These are phyloP conservation scores for Stentor coeruleus DNA, from an alignment of 73 alveolate genomes.

Conservation along the genomic window DNA sequence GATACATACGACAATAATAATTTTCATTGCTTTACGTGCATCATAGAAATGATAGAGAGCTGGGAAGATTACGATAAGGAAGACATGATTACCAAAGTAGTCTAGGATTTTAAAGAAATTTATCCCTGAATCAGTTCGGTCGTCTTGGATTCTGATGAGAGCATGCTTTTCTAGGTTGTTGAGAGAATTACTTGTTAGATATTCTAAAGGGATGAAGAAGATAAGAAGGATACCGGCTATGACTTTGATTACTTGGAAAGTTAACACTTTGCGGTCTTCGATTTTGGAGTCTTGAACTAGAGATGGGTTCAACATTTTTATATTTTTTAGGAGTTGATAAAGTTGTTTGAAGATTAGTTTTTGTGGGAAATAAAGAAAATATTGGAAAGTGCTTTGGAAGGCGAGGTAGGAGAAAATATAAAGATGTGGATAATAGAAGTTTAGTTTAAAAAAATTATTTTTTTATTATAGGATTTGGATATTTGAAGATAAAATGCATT, in stretches of 20 bases:
- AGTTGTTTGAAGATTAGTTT: no score
- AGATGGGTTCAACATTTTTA: not conserved
- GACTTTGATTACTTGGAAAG: not conserved
- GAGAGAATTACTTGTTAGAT: not conserved
- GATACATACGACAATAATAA: not conserved
- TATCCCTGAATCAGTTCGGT: constrained; percentile 3
- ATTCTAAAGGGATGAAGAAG: not conserved
- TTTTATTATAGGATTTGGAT: no score
- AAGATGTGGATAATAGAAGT: no score
- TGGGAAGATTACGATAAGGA: not conserved
- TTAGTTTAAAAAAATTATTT: no score
- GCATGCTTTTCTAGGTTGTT: not conserved
- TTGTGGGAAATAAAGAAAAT: no score
- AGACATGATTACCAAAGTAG: not conserved
- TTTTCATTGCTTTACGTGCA: not conserved
- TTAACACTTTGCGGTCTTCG: constrained; percentile 8
- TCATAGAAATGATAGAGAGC: constrained; percentile 11
- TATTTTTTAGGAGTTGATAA: no score
- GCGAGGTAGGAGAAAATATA: no score
- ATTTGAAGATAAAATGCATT: no score
- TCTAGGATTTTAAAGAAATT: not conserved
- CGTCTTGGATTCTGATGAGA: not conserved
- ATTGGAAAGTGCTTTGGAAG: no score
- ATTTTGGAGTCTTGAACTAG: not conserved
- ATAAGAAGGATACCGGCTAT: constrained; percentile 6